Evolutionary conservation across 768 basidiomycete genomes (phyloP).

Genomic region (Gloeostereum incarnatum): DNA sequence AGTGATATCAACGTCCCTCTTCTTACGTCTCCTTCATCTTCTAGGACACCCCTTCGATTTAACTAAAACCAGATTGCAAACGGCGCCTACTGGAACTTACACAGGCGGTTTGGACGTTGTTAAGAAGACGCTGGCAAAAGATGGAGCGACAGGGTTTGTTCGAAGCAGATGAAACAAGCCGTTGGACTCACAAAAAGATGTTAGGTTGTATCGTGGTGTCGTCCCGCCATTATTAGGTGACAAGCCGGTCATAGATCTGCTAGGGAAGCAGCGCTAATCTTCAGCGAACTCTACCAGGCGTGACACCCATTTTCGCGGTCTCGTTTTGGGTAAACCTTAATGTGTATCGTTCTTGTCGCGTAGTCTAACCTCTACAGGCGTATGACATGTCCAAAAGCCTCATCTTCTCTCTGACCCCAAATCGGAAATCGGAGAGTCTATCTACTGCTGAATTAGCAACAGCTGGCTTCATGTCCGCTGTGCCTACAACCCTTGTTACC

Average conservation of each 20-base stretch:
- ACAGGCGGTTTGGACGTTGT: conserved; percentile 92
- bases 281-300: too few species aligned
- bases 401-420: conserved; percentile 72
- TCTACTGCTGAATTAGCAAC: conserved; percentile 75
- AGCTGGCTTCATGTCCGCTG: conserved; percentile 90
- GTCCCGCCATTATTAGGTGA: conserved; percentile 86
- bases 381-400: conserved; percentile 91
- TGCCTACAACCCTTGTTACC: conserved; percentile 88
- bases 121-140: conserved; percentile 80
- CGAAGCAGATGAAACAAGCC: conserved; percentile 1
- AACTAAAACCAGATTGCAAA: conserved; percentile 94
- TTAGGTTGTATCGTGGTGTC: conserved; percentile 84
- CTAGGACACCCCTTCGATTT: conserved; percentile 96
- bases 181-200: conserved; percentile 3
- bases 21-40: conserved; percentile 1
- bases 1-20: neutral
- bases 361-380: conserved; percentile 40
- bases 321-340: conserved; percentile 79
- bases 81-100: conserved; percentile 82
- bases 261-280: too few species aligned
- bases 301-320: conserved; percentile 96
- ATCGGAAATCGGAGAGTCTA: conserved; percentile 52
- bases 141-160: conserved; percentile 79
- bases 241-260: too few species aligned
- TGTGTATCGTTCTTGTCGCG: neutral